These are phyloP conservation scores for Saururus chinensis DNA, from an alignment of 164 flowering plant genomes.

Conservation along the genomic window DNA sequence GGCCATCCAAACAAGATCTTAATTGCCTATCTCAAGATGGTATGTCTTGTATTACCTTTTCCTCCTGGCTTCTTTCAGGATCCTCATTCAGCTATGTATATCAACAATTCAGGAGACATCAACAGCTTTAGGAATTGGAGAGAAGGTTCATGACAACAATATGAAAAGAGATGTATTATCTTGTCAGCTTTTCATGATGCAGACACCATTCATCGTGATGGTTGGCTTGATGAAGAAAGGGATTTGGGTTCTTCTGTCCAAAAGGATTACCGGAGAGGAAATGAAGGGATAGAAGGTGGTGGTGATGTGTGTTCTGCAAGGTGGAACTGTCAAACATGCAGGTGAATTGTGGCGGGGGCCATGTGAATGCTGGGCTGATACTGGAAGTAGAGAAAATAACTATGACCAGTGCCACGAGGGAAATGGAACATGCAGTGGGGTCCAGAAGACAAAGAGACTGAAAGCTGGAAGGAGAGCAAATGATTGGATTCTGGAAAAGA, in stretches of 20 bases:
- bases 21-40: neutral
- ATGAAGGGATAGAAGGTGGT: slow-evolving; percentile 56
- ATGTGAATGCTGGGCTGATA: slow-evolving; percentile 63
- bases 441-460: slow-evolving; percentile 68
- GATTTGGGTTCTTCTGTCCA: slow-evolving; percentile 62
- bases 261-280: slow-evolving; percentile 70
- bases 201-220: slow-evolving; percentile 66
- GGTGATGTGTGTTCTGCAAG: slow-evolving; percentile 37
- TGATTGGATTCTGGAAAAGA: slow-evolving; percentile 50
- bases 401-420: slow-evolving; percentile 79
- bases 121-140: slow-evolving; percentile 43
- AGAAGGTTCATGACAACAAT: slow-evolving; percentile 36
- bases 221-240: slow-evolving; percentile 99
- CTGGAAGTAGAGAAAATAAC: slow-evolving; percentile 46
- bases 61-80: slow-evolving; percentile 33
- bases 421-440: slow-evolving; percentile 99
- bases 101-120: slow-evolving; percentile 26
- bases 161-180: slow-evolving; percentile 80
- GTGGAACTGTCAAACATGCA: slow-evolving; percentile 36
- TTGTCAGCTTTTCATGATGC: slow-evolving; percentile 43
- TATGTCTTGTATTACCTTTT: neutral
- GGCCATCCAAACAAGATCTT: too few relatives aligned
- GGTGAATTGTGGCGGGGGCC: slow-evolving; percentile 69
- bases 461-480: slow-evolving; percentile 45
- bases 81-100: slow-evolving; percentile 27